Percentiles rank a stretch among this genome's conserved stretches.
These are phyloP conservation scores for Epichloe baconii DNA, from an alignment of 2,329 filamentous ascomycete species.

Conservation along the genomic window DNA sequence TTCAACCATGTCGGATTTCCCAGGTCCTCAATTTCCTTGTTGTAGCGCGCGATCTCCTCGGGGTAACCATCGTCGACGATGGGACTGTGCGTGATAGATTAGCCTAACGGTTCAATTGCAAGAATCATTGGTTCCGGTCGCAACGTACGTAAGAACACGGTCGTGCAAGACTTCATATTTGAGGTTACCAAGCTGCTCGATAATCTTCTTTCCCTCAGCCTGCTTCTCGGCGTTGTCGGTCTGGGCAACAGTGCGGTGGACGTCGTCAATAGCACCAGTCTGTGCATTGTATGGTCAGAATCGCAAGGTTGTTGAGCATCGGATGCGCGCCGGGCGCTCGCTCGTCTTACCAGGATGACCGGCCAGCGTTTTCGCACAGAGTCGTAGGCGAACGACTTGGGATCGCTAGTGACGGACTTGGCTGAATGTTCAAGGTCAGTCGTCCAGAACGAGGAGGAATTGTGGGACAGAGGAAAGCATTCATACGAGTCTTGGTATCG, in stretches of 20 bases:
- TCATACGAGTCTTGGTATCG: constrained; percentile 60
- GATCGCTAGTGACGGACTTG: constrained; percentile 66
- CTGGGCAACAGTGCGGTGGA: constrained; percentile 60
- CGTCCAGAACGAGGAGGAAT: neutral
- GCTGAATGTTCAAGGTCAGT: constrained; percentile 33
- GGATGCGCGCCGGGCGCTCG: neutral
- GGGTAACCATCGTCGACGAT: constrained; percentile 62
- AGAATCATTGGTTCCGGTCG: neutral
- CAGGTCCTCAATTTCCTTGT: constrained; percentile 66
- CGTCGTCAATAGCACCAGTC: constrained; percentile 88
- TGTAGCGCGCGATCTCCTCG: constrained; percentile 76
- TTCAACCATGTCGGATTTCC: constrained; percentile 70
- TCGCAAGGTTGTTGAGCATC: neutral
- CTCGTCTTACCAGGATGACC: constrained; percentile 63
- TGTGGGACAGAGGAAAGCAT: constrained; percentile 4
- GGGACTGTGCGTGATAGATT: constrained; percentile 34
- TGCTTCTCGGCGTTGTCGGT: constrained; percentile 49
- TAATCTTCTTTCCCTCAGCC: constrained; percentile 75
- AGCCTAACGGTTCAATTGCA: neutral
- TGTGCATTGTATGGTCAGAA: constrained; percentile 20
- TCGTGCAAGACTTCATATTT: constrained; percentile 96
- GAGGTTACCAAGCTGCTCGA: constrained; percentile 63
- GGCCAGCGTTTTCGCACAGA: constrained; percentile 88
- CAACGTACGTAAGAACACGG: constrained; percentile 55
- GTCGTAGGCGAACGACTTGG: constrained; percentile 71